These are phyloP conservation scores for Backusella liffmaniae DNA, from an alignment of 192 early-diverging fungal species.

Conservation along the genomic window DNA sequence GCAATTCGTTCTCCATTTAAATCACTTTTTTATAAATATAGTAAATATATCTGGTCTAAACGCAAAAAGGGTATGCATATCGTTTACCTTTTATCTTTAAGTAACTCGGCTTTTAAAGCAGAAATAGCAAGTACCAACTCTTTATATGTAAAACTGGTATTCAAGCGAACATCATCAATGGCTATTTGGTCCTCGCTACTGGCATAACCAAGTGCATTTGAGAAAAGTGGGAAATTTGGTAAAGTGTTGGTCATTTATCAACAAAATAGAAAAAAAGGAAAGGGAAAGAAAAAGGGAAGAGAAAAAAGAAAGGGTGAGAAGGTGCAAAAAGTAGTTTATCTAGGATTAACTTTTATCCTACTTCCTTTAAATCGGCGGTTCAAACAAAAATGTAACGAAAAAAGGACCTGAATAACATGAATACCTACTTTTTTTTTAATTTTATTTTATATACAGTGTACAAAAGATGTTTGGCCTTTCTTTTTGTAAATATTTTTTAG, in stretches of 20 bases:
- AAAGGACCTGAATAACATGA: background rate
- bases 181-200: slow-evolving; percentile 18
- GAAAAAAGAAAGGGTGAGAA: background rate
- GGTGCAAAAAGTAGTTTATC: background rate
- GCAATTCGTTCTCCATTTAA: slow-evolving; percentile 34
- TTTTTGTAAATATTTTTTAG: background rate
- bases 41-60: background rate
- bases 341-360: slow-evolving; percentile 1
- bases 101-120: slow-evolving; percentile 19
- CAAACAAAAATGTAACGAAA: background rate
- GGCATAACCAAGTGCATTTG: slow-evolving; percentile 31
- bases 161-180: slow-evolving; percentile 31
- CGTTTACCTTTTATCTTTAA: slow-evolving; percentile 23
- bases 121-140: slow-evolving; percentile 33
- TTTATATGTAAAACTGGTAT: slow-evolving; percentile 26
- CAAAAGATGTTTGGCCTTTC: too few relatives aligned
- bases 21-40: slow-evolving; percentile 14
- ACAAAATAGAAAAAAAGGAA: slow-evolving; percentile 10
- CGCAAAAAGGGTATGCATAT: background rate
- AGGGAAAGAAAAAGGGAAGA: background rate
- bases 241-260: slow-evolving; percentile 11
- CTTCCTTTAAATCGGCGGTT: background rate
- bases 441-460: background rate
- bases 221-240: slow-evolving; percentile 37
- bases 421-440: background rate